Evolutionary conservation across 768 basidiomycete genomes (phyloP).

Genomic region (Chalciporus sphaerocephalus): DNA sequence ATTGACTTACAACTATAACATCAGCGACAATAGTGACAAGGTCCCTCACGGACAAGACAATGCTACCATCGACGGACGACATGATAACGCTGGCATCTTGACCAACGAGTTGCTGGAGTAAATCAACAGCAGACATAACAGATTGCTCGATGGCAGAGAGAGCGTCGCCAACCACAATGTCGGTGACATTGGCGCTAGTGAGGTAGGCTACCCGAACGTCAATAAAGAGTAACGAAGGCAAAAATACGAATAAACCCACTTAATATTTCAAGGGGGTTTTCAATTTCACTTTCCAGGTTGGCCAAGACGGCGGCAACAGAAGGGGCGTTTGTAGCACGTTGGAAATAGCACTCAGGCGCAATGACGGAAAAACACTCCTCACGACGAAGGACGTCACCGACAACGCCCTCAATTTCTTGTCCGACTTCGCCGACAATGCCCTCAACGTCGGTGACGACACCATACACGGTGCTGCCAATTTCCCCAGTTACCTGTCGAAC

Average conservation of each 20-base stretch:
- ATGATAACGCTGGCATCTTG: conserved; percentile 22
- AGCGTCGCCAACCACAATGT: too few species aligned
- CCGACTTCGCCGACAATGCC: neutral
- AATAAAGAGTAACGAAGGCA: neutral
- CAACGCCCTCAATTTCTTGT: neutral
- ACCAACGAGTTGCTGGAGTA: conserved; percentile 27
- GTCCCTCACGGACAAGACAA: conserved; percentile 21
- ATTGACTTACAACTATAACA: conserved; percentile 23
- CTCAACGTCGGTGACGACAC: neutral
- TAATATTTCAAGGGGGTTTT: conserved; percentile 11
- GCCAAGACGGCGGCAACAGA: conserved; percentile 29
- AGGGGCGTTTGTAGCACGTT: too few species aligned
- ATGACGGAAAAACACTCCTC: too few species aligned
- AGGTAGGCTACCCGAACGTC: conserved; percentile 23
- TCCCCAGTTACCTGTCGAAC: too few species aligned
- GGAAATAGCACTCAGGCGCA: too few species aligned
- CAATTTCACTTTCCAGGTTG: conserved; percentile 12
- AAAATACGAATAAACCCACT: conserved; percentile 25
- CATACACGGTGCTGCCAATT: too few species aligned
- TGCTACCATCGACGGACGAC: conserved; percentile 18
- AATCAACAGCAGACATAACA: conserved; percentile 18
- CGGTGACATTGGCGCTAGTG: conserved; percentile 20
- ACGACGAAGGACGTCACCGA: neutral
- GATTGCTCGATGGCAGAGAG: conserved; percentile 22
- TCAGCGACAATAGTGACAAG: conserved; percentile 24